These are phyloP conservation scores for Juglanconis oblonga DNA, from an alignment of 2,329 filamentous ascomycete genomes.

Conservation along the genomic window DNA sequence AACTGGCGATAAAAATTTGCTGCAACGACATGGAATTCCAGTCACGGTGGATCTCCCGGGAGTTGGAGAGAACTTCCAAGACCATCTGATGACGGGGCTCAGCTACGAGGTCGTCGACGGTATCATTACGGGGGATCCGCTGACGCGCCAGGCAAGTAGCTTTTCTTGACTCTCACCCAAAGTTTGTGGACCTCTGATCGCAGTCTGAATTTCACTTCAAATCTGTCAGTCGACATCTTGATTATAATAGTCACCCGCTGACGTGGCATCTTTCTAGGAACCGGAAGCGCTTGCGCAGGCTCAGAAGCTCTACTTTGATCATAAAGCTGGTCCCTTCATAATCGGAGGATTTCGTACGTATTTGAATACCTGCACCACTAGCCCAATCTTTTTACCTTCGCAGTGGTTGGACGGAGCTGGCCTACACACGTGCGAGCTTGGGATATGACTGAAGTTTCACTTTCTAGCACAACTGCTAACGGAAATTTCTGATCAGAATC, in stretches of 20 bases:
- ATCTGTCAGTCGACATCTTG: no score
- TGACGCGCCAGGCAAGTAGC: conserved; percentile 11
- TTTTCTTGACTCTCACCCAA: not conserved
- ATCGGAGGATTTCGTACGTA: conserved; percentile 8
- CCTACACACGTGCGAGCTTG: no score
- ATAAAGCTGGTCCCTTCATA: conserved; percentile 23
- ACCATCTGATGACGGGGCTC: conserved; percentile 16
- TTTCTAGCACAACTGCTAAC: not conserved
- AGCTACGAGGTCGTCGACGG: conserved; percentile 24
- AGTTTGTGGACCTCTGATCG: not conserved
- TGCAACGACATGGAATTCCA: not conserved
- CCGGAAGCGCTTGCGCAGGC: conserved; percentile 8
- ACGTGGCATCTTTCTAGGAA: not conserved
- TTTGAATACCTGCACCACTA: not conserved
- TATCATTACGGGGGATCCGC: conserved; percentile 22
- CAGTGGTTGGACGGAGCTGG: no score
- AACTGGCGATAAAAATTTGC: conserved; percentile 5
- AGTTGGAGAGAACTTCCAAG: conserved; percentile 12
- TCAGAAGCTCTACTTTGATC: conserved; percentile 19
- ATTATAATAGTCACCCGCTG: not conserved
- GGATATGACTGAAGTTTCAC: no score
- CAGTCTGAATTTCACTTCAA: no score
- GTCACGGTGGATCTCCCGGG: conserved; percentile 3
- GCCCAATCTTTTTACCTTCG: not conserved
- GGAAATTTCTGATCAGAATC: conserved; percentile 10